Percentiles rank a stretch among this genome's conserved stretches.
Evolutionary conservation across 805 yeast species (phyloP).

Genomic region (Komagataella pastoris): DNA sequence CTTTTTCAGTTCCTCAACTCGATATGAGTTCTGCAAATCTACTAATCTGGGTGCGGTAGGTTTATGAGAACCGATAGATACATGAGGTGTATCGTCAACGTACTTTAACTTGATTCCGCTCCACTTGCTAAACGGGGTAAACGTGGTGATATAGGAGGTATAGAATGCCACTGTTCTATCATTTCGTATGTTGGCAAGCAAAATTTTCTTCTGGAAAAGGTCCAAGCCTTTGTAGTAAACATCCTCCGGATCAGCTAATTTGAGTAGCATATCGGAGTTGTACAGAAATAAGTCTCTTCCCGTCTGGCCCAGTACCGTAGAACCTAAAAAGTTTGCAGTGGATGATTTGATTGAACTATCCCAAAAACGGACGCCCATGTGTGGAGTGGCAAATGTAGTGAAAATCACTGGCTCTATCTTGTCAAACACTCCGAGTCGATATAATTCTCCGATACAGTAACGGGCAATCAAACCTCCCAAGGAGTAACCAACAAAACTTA

Average conservation of each 20-base stretch:
- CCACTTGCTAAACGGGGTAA: conserved; percentile 59
- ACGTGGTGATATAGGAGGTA: conserved; percentile 64
- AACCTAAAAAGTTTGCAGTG: conserved; percentile 36
- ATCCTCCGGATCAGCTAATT: conserved; percentile 38
- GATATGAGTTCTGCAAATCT: conserved; percentile 26
- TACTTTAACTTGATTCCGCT: conserved; percentile 31
- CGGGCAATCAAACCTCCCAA: conserved; percentile 80
- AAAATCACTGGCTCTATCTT: conserved; percentile 46
- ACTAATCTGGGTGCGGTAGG: conserved; percentile 34
- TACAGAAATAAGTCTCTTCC: conserved; percentile 64
- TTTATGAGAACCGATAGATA: conserved; percentile 21
- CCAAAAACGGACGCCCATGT: conserved; percentile 48
- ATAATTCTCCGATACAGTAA: conserved; percentile 49
- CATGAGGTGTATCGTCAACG: conserved; percentile 29
- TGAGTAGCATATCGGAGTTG: conserved; percentile 30
- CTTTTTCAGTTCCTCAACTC: conserved; percentile 4
- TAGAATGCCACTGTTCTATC: conserved; percentile 85
- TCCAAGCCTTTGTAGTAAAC: conserved; percentile 40
- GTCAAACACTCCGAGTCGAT: conserved; percentile 36
- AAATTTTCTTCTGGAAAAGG: conserved; percentile 39
- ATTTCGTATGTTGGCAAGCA: conserved; percentile 64
- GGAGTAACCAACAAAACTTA: conserved; percentile 80
- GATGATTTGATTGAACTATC: conserved; percentile 16
- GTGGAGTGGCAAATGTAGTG: conserved; percentile 70
- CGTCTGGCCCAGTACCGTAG: conserved; percentile 45